phyloP scores from a whole-genome alignment of 306 rosid genomes.

The Malus sieversii region DNA sequence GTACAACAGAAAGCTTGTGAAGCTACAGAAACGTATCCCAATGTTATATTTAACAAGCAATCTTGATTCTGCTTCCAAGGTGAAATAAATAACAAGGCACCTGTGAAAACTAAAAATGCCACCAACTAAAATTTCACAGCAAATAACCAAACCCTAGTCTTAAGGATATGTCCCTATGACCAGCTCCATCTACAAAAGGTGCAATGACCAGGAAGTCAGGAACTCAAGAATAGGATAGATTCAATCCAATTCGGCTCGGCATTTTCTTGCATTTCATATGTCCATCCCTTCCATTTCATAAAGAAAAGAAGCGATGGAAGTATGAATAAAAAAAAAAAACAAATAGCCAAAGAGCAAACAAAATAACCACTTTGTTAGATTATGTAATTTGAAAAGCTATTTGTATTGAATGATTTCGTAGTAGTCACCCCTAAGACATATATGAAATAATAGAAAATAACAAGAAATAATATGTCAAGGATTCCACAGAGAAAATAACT shows the following conservation, averaged over 20 bases:
- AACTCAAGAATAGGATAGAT: background rate
- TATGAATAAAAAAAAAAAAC: background rate
- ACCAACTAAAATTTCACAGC: background rate
- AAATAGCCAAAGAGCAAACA: background rate
- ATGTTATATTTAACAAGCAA: conserved; percentile 24
- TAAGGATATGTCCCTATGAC: background rate
- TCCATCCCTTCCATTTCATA: background rate
- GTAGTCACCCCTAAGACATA: background rate
- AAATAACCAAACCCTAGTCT: background rate
- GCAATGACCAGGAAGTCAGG: background rate
- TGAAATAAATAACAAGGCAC: background rate
- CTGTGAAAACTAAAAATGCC: background rate
- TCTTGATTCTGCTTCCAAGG: conserved; percentile 14
- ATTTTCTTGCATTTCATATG: background rate
- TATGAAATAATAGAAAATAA: background rate
- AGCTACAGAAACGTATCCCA: conserved; percentile 36
- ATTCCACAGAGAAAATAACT: background rate
- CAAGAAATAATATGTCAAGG: background rate
- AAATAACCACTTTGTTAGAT: background rate
- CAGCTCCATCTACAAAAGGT: background rate
- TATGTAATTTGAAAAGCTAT: background rate
- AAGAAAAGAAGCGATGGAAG: background rate
- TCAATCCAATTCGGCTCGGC: background rate
- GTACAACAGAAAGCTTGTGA: conserved; percentile 36
- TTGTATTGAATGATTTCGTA: background rate